Conservation (phyloP, 2,329 filamentous ascomycete genomes). For the Aspergillus aculeatinus region DNA sequence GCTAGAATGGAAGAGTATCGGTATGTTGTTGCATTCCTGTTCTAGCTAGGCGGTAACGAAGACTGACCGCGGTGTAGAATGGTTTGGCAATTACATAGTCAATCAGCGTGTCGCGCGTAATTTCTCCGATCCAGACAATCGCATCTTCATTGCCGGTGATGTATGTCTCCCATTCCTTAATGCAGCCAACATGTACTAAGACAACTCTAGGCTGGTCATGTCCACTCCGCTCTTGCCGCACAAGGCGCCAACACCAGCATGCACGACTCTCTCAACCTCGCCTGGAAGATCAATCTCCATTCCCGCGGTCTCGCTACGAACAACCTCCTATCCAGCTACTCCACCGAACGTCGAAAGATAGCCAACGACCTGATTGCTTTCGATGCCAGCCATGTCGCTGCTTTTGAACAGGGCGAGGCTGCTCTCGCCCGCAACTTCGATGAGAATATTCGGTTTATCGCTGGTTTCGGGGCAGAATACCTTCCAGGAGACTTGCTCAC, state of each 20-base stretch:
- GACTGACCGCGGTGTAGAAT: conserved; percentile 32
- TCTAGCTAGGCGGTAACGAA: too few relatives aligned
- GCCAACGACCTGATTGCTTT: conserved; percentile 34
- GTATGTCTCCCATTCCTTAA: conserved; percentile 21
- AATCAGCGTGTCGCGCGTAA: conserved; percentile 49
- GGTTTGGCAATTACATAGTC: conserved; percentile 54
- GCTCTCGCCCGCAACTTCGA: conserved; percentile 68
- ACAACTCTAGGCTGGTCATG: conserved; percentile 27
- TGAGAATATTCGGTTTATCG: conserved; percentile 71
- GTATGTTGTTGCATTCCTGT: background rate
- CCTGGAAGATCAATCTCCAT: conserved; percentile 36
- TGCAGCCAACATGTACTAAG: background rate
- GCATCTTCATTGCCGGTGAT: conserved; percentile 53
- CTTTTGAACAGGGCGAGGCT: conserved; percentile 60
- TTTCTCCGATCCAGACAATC: conserved; percentile 44
- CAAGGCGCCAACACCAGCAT: conserved; percentile 40
- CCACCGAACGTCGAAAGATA: conserved; percentile 32
- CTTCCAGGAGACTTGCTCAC: conserved; percentile 61
- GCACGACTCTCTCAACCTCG: conserved; percentile 38
- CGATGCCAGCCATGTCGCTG: conserved; percentile 48
- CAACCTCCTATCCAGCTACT: conserved; percentile 29
- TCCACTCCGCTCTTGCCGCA: conserved; percentile 33
- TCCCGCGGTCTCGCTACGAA: conserved; percentile 25
- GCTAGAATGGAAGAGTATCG: conserved; percentile 43
- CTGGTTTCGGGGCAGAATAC: conserved; percentile 69